These are phyloP conservation scores for Tylopilus microsporus DNA, from an alignment of 1,284 basidiomycete genomes.

Conservation along the genomic window DNA sequence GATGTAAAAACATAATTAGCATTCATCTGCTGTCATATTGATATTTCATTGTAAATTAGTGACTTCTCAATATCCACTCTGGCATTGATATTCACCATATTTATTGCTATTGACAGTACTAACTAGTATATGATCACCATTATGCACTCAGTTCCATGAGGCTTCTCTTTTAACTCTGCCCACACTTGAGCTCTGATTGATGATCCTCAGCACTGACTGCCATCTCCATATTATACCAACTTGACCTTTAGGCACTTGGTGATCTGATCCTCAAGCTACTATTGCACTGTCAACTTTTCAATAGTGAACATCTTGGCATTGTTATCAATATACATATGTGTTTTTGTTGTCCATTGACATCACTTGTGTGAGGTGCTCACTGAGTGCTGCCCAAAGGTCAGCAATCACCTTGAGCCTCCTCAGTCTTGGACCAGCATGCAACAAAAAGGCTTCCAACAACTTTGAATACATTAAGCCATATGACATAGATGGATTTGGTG, in stretches of 20 bases:
- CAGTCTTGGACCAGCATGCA: slow-evolving; percentile 73
- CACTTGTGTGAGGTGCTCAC: slow-evolving; percentile 77
- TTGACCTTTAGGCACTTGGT: slow-evolving; percentile 28
- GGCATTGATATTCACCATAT: too few species aligned
- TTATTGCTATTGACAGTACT: too few species aligned
- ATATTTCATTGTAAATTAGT: too few species aligned
- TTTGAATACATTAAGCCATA: slow-evolving; percentile 75
- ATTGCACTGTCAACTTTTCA: slow-evolving; percentile 78
- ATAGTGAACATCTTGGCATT: slow-evolving; percentile 82
- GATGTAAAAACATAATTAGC: too few species aligned
- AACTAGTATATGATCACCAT: too few species aligned
- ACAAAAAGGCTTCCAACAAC: slow-evolving; percentile 80
- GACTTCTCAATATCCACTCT: too few species aligned
- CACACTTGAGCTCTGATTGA: too few species aligned
- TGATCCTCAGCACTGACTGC: too few species aligned
- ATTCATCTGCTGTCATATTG: too few species aligned
- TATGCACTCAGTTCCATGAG: too few species aligned
- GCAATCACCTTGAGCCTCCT: slow-evolving; percentile 72
- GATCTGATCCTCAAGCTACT: slow-evolving; percentile 91
- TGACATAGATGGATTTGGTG: slow-evolving; percentile 83
- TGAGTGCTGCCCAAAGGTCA: slow-evolving; percentile 78
- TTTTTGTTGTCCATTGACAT: slow-evolving; percentile 79
- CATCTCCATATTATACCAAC: too few species aligned
- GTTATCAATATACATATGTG: slow-evolving; percentile 70
- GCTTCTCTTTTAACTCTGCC: too few species aligned